Conservation (phyloP, 768 basidiomycete species). For the Lactarius hengduanensis region DNA sequence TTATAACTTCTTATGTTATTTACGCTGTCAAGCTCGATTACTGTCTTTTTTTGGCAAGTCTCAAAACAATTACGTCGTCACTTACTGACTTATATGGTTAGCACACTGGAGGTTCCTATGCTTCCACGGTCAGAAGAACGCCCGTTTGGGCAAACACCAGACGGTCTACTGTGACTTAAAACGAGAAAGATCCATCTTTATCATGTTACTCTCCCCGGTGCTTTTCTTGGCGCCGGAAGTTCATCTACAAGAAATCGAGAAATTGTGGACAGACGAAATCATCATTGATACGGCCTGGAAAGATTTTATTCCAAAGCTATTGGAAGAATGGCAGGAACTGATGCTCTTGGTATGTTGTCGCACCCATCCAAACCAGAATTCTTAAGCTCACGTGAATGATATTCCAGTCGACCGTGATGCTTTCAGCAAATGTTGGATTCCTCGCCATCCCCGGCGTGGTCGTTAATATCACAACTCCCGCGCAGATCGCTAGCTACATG, state of each 20-base stretch:
- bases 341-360: neutral
- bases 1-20: too few species aligned
- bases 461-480: neutral
- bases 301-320: neutral
- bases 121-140: neutral
- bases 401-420: conserved; percentile 35
- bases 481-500: conserved; percentile 44
- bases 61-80: too few species aligned
- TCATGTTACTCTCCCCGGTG: neutral
- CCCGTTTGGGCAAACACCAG: neutral
- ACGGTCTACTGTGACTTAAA: neutral
- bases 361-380: neutral
- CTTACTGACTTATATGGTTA: neutral
- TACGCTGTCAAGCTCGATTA: too few species aligned
- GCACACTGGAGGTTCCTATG: neutral
- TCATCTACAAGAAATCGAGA: neutral
- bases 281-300: neutral
- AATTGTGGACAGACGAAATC: neutral
- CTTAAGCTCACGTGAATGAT: neutral
- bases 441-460: conserved; percentile 33
- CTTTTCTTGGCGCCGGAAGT: neutral
- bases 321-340: neutral
- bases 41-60: neutral
- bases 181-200: neutral
- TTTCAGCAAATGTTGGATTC: conserved; percentile 37